A percentile compares a stretch with the other conserved stretches of the same genome.
Evolutionary conservation across 345 rosid genomes (phyloP).

Genomic region (Citrus maxima): DNA sequence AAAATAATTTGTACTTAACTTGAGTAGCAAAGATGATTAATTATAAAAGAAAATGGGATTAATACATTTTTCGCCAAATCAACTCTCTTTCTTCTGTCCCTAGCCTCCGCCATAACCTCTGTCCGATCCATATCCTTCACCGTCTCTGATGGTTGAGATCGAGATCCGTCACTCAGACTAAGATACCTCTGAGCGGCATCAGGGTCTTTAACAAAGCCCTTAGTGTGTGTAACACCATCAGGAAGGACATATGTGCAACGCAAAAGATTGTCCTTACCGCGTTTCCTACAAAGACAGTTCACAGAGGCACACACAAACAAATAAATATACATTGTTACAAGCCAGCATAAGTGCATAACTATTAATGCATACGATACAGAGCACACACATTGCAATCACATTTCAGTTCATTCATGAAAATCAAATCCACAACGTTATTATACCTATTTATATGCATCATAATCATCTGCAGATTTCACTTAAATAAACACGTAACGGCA

Average conservation of each 20-base stretch:
- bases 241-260: slow-evolving; percentile 84
- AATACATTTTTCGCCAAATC: slow-evolving; percentile 73
- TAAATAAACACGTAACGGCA: background rate
- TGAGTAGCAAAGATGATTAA: background rate
- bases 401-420: background rate
- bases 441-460: background rate
- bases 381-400: background rate
- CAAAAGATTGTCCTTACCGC: slow-evolving; percentile 53
- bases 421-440: background rate
- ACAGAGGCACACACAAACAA: background rate
- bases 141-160: slow-evolving; percentile 14
- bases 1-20: slow-evolving; percentile 7
- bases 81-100: slow-evolving; percentile 53
- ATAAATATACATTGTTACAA: background rate
- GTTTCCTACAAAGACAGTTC: slow-evolving; percentile 33
- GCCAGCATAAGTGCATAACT: background rate
- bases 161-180: slow-evolving; percentile 20
- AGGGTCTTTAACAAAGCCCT: slow-evolving; percentile 79
- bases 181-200: slow-evolving; percentile 55
- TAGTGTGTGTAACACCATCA: slow-evolving; percentile 71
- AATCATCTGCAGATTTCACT: background rate
- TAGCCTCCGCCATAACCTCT: slow-evolving; percentile 31
- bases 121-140: slow-evolving; percentile 24
- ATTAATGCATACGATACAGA: background rate
- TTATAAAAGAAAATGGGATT: background rate